Conservation (phyloP, 352 stramenopile genomes). For the Thalassiosira delicatula region DNA sequence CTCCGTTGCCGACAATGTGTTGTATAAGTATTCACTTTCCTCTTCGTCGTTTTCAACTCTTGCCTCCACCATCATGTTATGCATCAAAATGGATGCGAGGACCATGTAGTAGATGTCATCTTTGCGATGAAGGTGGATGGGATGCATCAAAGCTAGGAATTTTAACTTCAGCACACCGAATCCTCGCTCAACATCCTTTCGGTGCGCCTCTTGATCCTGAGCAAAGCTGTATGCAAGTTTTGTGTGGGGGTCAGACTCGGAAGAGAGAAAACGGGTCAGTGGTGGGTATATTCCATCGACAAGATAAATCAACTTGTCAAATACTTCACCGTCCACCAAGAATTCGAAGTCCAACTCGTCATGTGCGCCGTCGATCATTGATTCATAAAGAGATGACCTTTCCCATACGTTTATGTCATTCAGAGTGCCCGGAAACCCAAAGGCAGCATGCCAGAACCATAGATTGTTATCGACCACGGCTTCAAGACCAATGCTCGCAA, state of each 20-base stretch:
- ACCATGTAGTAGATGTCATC: slow-evolving; percentile 31
- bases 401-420: slow-evolving; percentile 61
- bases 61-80: slow-evolving; percentile 50
- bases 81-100: slow-evolving; percentile 19
- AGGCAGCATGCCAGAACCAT: slow-evolving; percentile 53
- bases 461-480: slow-evolving; percentile 46
- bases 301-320: slow-evolving; percentile 37
- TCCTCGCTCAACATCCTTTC: slow-evolving; percentile 50
- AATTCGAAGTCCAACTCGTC: slow-evolving; percentile 29
- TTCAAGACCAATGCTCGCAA: slow-evolving; percentile 19
- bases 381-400: background rate
- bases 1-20: too few relatives aligned
- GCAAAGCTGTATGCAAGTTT: slow-evolving; percentile 19
- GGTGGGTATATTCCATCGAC: slow-evolving; percentile 55
- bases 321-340: slow-evolving; percentile 18
- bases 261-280: slow-evolving; percentile 26
- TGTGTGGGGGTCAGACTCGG: slow-evolving; percentile 9
- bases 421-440: slow-evolving; percentile 37
- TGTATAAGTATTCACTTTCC: too few relatives aligned
- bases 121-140: slow-evolving; percentile 8
- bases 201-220: slow-evolving; percentile 28
- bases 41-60: slow-evolving; percentile 21
- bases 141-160: slow-evolving; percentile 19
- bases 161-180: slow-evolving; percentile 43
- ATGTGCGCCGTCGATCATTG: slow-evolving; percentile 7